phyloP scores from a whole-genome alignment of 2,329 filamentous ascomycete genomes.

The Fusarium brevicatenulatum region DNA sequence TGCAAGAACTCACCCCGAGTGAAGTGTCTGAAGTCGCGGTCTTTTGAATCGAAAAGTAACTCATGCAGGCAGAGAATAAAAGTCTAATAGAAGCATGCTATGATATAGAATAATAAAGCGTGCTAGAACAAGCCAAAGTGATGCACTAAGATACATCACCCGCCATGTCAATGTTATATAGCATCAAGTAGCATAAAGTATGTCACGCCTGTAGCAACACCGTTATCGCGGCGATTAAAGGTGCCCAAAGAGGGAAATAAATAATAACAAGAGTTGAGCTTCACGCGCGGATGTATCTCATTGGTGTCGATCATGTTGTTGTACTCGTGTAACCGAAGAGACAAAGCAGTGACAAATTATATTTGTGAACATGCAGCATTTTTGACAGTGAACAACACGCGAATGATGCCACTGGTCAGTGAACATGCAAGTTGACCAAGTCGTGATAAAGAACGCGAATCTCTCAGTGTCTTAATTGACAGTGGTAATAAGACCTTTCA shows the following conservation, averaged over 20 bases:
- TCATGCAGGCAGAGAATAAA: too few species aligned
- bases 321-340: too few species aligned
- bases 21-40: neutral
- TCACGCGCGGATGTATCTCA: too few species aligned
- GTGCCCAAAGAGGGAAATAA: too few species aligned
- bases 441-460: neutral
- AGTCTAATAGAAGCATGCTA: accelerated
- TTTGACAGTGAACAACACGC: neutral
- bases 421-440: neutral
- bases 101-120: accelerated
- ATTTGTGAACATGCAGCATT: neutral
- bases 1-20: neutral
- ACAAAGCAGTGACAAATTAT: neutral
- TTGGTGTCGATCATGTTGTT: too few species aligned
- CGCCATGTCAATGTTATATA: neutral
- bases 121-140: neutral
- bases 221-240: neutral
- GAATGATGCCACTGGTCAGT: neutral
- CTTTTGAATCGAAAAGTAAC: too few species aligned
- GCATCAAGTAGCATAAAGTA: accelerated
- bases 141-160: neutral
- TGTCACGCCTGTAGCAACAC: neutral
- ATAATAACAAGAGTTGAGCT: too few species aligned
- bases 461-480: too few species aligned
- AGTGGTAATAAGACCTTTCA: neutral